Evolutionary conservation across 1,284 basidiomycete species (phyloP), one percentile per base, ranked within the genome.

Genomic region (Phlebopus sp.): DNA sequence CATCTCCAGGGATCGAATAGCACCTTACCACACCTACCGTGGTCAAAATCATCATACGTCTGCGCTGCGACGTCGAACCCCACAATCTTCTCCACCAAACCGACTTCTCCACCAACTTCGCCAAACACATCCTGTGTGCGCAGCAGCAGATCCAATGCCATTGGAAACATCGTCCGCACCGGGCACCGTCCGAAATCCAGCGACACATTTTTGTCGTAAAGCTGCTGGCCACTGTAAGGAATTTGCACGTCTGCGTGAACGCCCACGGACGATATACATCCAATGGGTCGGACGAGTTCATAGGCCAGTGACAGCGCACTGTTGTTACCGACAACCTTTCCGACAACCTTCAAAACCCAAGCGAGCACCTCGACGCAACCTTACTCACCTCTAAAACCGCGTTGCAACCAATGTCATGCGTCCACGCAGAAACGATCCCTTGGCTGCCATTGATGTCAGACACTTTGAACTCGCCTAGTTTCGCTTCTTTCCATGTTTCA

Each of bases 111-210:
- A 4, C 86, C 85, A 0, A 87, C 72, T 8, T 69, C 68, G 19
- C 81, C 84, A 54, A 90, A 84, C 1, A 88, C 72, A 55, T 87
- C 83, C 59, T 85, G 84, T 31, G 82, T 70, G 56, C 80, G 79
- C 36, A 82, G 70, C 68, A 94, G 68, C 18, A 93, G 67, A 58
- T 86, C 81, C 34, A 89, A 74, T 0, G 89, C 90, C 46, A 80
- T 68, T 2, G 83, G 83, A 55, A 91, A 86, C 76, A 92, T 84
- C 1, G 86, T 81, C 13, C 85, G 77, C 6, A 90, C 92, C 14
- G 90, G 91, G 61, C 92, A 96, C 14, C 92, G 78, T 8, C 92
- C 93, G 62, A 92, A 93, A 57, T 88, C 84, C 45, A 90, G 71
- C 2, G 82, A 84, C 5, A 86, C 75, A 60, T 93, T 94, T 69